These are phyloP conservation scores for Aspergillus glaucus DNA, from an alignment of 2,329 filamentous ascomycete species.

Conservation along the genomic window DNA sequence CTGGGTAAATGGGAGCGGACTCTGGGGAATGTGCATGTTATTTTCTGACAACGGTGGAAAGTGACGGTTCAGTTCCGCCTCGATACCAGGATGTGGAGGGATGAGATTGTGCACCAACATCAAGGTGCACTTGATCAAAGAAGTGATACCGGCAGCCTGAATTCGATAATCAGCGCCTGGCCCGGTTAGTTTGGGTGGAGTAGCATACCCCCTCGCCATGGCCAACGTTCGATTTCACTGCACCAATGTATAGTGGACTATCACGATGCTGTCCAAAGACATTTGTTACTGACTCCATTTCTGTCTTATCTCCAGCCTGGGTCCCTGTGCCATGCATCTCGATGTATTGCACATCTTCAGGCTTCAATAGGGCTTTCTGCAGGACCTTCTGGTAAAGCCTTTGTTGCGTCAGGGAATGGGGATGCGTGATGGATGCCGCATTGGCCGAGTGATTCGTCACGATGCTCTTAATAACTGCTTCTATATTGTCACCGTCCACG, in stretches of 20 bases:
- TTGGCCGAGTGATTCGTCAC: slow-evolving; percentile 40
- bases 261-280: slow-evolving; percentile 40
- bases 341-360: slow-evolving; percentile 32
- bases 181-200: neutral
- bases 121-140: slow-evolving; percentile 31
- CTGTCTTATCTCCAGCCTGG: slow-evolving; percentile 35
- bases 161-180: neutral
- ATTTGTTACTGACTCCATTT: slow-evolving; percentile 31
- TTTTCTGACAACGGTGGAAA: slow-evolving; percentile 19
- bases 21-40: slow-evolving; percentile 33
- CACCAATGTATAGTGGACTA: slow-evolving; percentile 54
- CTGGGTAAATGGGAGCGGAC: slow-evolving; percentile 34
- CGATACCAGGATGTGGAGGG: slow-evolving; percentile 31
- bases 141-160: slow-evolving; percentile 45
- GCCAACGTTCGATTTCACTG: slow-evolving; percentile 60
- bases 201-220: slow-evolving; percentile 50
- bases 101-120: slow-evolving; percentile 32
- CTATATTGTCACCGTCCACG: slow-evolving; percentile 41
- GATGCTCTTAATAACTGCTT: slow-evolving; percentile 39
- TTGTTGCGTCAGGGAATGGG: slow-evolving; percentile 34
- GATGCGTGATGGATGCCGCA: slow-evolving; percentile 42
- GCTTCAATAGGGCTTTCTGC: slow-evolving; percentile 29
- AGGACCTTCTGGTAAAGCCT: slow-evolving; percentile 34
- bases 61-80: slow-evolving; percentile 39
- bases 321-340: slow-evolving; percentile 40